A percentile compares a stretch with the other conserved stretches of the same genome.
Evolutionary conservation across 805 yeast species (phyloP).

Genomic region (Yarrowia bubula): DNA sequence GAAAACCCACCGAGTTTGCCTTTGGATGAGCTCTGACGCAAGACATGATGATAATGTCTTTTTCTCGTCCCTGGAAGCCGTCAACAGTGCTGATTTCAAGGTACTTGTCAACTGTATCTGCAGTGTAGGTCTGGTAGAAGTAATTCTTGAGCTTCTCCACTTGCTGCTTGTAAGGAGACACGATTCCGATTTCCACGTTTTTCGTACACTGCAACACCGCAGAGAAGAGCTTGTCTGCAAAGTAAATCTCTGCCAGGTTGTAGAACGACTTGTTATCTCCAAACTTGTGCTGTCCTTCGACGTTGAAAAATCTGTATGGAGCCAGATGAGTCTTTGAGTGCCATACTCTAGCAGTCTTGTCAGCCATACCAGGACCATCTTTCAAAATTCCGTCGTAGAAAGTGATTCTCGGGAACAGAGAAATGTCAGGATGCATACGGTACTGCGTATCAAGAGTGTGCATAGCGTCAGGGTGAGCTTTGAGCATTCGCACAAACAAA

Average conservation of each 20-base stretch:
- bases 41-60: slow-evolving; percentile 1
- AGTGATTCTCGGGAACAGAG: not conserved
- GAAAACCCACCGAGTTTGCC: not conserved
- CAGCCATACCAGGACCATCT: not conserved
- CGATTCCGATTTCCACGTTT: not conserved
- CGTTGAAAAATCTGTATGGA: not conserved
- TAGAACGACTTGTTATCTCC: not conserved
- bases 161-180: not conserved
- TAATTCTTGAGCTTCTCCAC: not conserved
- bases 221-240: not conserved
- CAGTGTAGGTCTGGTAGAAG: not conserved
- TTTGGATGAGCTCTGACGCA: not conserved
- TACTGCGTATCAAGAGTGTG: not conserved
- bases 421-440: not conserved
- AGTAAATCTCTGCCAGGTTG: not conserved
- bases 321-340: not conserved
- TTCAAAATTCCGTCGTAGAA: not conserved
- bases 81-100: not conserved
- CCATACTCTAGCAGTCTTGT: not conserved
- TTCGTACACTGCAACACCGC: not conserved
- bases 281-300: not conserved
- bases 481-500: not conserved
- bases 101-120: too few species aligned
- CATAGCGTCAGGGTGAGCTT: not conserved
- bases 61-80: not conserved